Evolutionary conservation across 169 alveolate species (phyloP).

Genomic region (Cystoisospora suis): DNA sequence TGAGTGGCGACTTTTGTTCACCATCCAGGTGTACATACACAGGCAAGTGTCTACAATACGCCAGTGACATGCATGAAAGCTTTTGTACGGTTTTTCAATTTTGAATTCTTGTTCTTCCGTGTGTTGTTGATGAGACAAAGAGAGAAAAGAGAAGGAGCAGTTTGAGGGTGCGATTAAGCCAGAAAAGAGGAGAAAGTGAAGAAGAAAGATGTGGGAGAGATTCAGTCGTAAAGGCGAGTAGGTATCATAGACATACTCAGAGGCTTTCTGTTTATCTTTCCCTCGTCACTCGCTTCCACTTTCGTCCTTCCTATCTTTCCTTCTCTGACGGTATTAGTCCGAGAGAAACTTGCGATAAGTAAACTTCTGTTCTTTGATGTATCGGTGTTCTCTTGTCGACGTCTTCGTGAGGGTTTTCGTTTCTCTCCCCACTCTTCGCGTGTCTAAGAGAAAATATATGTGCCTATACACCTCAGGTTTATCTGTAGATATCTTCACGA

Average conservation of each 20-base stretch:
- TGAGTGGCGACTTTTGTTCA: not conserved
- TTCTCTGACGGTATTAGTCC: not conserved
- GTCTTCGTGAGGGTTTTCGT: not conserved
- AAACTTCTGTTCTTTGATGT: not conserved
- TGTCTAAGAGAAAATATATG: not conserved
- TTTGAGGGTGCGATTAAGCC: not conserved
- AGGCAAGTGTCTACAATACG: not conserved
- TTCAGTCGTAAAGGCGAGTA: not conserved
- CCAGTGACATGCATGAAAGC: not conserved
- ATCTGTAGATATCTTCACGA: no score
- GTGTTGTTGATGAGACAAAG: not conserved
- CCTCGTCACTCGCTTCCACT: not conserved
- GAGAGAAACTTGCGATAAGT: not conserved
- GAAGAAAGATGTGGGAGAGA: not conserved
- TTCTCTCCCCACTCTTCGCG: not conserved
- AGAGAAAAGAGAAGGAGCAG: not conserved
- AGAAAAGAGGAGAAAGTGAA: not conserved
- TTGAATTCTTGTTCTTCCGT: not conserved
- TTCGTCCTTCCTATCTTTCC: not conserved
- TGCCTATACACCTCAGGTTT: no score
- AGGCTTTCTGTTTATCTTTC: not conserved
- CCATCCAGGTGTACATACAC: not conserved
- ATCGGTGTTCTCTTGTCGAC: not conserved
- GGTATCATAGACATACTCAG: not conserved
- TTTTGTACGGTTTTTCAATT: not conserved